Evolutionary conservation across 129 eudicot genomes (phyloP).

Genomic region (Scalesia atractyloides): DNA sequence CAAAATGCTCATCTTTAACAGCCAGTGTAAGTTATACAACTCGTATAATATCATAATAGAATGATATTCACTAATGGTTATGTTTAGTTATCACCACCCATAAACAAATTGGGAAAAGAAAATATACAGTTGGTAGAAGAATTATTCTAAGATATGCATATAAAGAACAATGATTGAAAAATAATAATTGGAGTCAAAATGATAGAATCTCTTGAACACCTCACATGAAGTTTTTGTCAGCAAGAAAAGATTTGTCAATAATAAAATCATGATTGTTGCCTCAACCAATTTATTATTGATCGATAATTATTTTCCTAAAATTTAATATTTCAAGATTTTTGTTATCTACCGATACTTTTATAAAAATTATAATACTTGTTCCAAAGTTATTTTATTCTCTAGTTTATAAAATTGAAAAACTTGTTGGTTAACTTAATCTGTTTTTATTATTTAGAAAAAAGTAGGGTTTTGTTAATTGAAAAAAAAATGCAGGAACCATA

Average conservation of each 20-base stretch:
- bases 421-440: no score
- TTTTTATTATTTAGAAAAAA: no score
- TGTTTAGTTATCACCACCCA: no score
- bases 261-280: conserved; percentile 18
- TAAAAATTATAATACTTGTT: neutral
- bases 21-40: no score
- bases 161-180: neutral
- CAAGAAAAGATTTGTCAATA: conserved; percentile 35
- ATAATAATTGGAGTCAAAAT: conserved; percentile 23
- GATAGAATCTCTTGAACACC: conserved; percentile 29
- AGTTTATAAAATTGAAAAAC: no score
- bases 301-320: neutral
- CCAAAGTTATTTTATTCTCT: neutral
- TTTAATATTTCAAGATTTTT: neutral
- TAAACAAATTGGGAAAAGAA: no score
- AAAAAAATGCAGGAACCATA: no score
- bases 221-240: conserved; percentile 32
- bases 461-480: no score
- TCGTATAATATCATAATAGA: no score
- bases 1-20: no score
- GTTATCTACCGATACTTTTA: no score
- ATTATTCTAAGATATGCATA: neutral
- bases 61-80: no score
- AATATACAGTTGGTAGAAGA: neutral
- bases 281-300: neutral